Conservation (phyloP, 1,284 basidiomycete species). For the Thelephora terrestris region DNA sequence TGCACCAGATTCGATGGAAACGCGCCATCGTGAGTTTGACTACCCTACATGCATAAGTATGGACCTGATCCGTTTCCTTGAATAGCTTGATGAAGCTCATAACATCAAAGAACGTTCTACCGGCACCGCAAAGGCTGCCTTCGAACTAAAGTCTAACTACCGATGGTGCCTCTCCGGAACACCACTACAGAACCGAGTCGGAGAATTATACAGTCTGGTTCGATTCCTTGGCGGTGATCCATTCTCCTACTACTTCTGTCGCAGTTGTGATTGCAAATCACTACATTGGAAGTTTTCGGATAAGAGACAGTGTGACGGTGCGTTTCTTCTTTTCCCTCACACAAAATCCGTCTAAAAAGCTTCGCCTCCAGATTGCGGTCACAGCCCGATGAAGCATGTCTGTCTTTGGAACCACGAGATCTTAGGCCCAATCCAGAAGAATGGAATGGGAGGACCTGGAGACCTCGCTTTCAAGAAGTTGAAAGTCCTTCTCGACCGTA, state of each 20-base stretch:
- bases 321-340: conserved; percentile 11
- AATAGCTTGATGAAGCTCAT: conserved; percentile 91
- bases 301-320: conserved; percentile 77
- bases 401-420: conserved; percentile 93
- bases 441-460: conserved; percentile 68
- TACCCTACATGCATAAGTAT: not conserved
- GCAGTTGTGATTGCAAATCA: conserved; percentile 78
- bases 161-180: conserved; percentile 99
- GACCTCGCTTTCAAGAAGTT: conserved; percentile 83
- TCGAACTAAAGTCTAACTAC: conserved; percentile 75
- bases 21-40: conserved; percentile 50
- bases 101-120: conserved; percentile 95
- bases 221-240: conserved; percentile 88
- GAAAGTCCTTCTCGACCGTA: conserved; percentile 79
- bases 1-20: conserved; percentile 87
- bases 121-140: conserved; percentile 94
- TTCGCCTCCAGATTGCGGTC: conserved; percentile 61
- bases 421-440: conserved; percentile 86
- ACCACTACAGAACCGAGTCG: conserved; percentile 93
- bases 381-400: conserved; percentile 91
- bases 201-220: conserved; percentile 94
- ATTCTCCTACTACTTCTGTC: conserved; percentile 89
- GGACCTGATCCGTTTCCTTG: not conserved
- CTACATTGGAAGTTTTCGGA: conserved; percentile 87
- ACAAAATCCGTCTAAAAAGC: not conserved